A percentile compares a stretch with the other conserved stretches of the same genome.
Conservation (phyloP, 495 filamentous ascomycete species). For the Xeromyces bisporus region DNA sequence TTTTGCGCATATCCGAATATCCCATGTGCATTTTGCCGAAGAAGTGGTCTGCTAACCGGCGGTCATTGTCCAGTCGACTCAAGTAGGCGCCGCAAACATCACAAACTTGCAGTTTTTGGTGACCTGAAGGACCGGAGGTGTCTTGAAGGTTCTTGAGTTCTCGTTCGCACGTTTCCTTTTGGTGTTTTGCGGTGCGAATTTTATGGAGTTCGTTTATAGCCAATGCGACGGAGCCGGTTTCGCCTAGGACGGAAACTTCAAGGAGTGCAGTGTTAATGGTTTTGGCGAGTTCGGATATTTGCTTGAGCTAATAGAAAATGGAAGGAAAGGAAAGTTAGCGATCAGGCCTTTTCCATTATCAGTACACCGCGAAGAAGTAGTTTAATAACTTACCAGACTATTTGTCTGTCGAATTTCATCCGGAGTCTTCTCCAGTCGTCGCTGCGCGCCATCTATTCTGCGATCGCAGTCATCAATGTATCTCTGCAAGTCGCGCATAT, state of each 20-base stretch:
- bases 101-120: slow-evolving; percentile 97
- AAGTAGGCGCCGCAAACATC: slow-evolving; percentile 96
- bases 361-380: background rate
- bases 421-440: slow-evolving; percentile 87
- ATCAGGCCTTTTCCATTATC: too few relatives aligned
- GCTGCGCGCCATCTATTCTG: slow-evolving; percentile 76
- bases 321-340: too few relatives aligned
- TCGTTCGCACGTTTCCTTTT: slow-evolving; percentile 70
- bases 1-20: slow-evolving; percentile 94
- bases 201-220: slow-evolving; percentile 78
- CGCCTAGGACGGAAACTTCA: slow-evolving; percentile 73
- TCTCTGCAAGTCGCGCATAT: slow-evolving; percentile 84
- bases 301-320: slow-evolving; percentile 41
- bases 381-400: slow-evolving; percentile 35
- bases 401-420: slow-evolving; percentile 98
- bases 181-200: slow-evolving; percentile 58
- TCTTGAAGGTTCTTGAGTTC: slow-evolving; percentile 86
- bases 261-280: slow-evolving; percentile 69
- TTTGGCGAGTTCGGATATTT: slow-evolving; percentile 64
- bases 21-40: slow-evolving; percentile 99
- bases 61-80: slow-evolving; percentile 79
- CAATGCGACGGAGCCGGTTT: slow-evolving; percentile 59
- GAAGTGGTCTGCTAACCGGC: slow-evolving; percentile 88
- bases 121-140: slow-evolving; percentile 76
- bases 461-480: slow-evolving; percentile 96